phyloP scores from a whole-genome alignment of 106 monocot species.

The Dioscorea zingiberensis region DNA sequence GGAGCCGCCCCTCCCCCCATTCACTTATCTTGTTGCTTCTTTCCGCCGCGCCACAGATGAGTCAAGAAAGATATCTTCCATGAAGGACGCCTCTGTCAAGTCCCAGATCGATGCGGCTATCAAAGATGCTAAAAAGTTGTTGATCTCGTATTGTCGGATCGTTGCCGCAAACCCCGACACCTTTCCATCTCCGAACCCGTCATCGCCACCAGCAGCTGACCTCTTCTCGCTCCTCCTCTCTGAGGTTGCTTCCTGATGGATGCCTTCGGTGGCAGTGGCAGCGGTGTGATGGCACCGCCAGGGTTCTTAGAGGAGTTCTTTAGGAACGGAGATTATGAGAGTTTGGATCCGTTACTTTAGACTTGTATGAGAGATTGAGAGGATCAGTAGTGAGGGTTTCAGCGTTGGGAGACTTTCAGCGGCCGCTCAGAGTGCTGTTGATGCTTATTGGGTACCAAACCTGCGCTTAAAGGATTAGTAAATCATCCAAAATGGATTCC shows the following conservation, averaged over 20 bases:
- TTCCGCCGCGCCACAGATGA: slow-evolving; percentile 70
- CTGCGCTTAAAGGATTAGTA: slow-evolving; percentile 80
- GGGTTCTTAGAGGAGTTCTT: slow-evolving; percentile 90
- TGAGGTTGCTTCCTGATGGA: slow-evolving; percentile 54
- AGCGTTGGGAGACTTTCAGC: slow-evolving; percentile 86
- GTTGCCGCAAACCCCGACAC: slow-evolving; percentile 83
- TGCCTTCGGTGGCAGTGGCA: slow-evolving; percentile 31
- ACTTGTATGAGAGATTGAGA: slow-evolving; percentile 52
- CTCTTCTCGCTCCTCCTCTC: slow-evolving; percentile 51
- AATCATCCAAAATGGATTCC: slow-evolving; percentile 86
- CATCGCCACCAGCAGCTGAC: slow-evolving; percentile 9
- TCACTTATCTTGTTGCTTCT: slow-evolving; percentile 56
- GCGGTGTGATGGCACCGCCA: slow-evolving; percentile 34
- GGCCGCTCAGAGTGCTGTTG: slow-evolving; percentile 67
- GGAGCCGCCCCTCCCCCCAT: slow-evolving; percentile 35
- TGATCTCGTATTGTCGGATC: slow-evolving; percentile 64
- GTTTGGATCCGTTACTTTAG: slow-evolving; percentile 52
- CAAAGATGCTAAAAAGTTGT: slow-evolving; percentile 33
- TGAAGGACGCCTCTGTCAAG: slow-evolving; percentile 59
- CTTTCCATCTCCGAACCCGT: slow-evolving; percentile 13
- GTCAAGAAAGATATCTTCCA: slow-evolving; percentile 48
- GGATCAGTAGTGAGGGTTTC: slow-evolving; percentile 62
- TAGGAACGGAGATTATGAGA: slow-evolving; percentile 53
- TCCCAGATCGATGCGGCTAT: slow-evolving; percentile 48
- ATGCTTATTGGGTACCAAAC: slow-evolving; percentile 52